Evolutionary conservation across 1,284 basidiomycete genomes (phyloP).

Genomic region (Bjerkandera adusta): DNA sequence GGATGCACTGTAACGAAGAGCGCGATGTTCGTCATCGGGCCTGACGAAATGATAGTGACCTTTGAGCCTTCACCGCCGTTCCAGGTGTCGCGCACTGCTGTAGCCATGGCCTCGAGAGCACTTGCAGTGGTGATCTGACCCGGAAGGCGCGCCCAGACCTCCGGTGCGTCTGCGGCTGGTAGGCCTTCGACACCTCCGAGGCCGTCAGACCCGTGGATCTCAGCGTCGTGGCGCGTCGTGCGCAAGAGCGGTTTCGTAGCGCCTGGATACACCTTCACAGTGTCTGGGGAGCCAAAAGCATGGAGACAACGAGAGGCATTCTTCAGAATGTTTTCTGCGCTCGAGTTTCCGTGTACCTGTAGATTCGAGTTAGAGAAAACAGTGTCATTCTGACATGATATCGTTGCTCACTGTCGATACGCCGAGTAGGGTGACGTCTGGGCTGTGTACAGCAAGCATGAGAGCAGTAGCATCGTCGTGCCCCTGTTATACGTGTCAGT

Average conservation of each 20-base stretch:
- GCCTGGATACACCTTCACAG: conserved; percentile 65
- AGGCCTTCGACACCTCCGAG: conserved; percentile 80
- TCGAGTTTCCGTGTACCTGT: conserved; percentile 78
- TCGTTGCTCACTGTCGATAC: conserved; percentile 64
- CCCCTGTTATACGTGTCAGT: conserved; percentile 45
- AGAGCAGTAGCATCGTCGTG: conserved; percentile 86
- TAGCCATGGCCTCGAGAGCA: conserved; percentile 67
- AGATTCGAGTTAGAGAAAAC: background rate
- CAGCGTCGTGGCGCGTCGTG: conserved; percentile 38
- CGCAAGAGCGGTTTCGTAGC: conserved; percentile 63
- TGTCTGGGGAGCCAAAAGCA: conserved; percentile 59
- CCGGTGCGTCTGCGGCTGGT: conserved; percentile 42
- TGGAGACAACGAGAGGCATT: conserved; percentile 75
- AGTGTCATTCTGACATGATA: conserved; percentile 1
- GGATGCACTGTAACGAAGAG: conserved; percentile 72
- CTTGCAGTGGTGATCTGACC: conserved; percentile 38
- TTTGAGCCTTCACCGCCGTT: conserved; percentile 51
- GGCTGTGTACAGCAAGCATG: conserved; percentile 64
- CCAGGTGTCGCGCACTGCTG: conserved; percentile 54
- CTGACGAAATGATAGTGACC: conserved; percentile 69
- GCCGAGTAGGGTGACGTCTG: conserved; percentile 66
- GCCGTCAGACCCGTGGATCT: conserved; percentile 80
- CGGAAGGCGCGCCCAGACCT: conserved; percentile 48
- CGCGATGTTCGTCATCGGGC: conserved; percentile 84
- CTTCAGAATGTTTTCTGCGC: conserved; percentile 55